These are phyloP conservation scores for Flaveria brownii DNA, from an alignment of 129 eudicot species.

Conservation along the genomic window DNA sequence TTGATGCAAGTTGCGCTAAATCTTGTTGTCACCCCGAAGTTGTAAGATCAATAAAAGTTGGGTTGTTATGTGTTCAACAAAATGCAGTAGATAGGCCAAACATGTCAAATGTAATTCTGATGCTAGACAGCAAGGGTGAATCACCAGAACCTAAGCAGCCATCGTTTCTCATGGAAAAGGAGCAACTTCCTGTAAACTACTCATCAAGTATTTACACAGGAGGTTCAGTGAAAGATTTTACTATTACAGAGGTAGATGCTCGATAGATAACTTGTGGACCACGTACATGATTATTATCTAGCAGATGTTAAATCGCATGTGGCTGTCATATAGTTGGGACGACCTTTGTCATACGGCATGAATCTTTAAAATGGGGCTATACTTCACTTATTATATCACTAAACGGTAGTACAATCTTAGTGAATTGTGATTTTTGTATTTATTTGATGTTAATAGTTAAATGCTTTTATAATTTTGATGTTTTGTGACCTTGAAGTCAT, in stretches of 20 bases:
- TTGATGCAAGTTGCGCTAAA: constrained; percentile 18
- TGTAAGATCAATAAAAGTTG: constrained; percentile 33
- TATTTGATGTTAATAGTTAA: too few relatives aligned
- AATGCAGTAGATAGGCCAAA: constrained; percentile 38
- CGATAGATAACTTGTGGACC: constrained; percentile 16
- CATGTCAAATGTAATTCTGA: constrained; percentile 36
- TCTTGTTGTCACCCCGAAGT: constrained; percentile 25
- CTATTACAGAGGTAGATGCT: constrained; percentile 24
- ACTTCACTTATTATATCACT: too few relatives aligned
- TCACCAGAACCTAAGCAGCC: constrained; percentile 33
- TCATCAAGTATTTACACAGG: constrained; percentile 12
- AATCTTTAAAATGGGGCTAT: neutral
- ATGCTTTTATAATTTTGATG: too few relatives aligned
- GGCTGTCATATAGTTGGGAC: neutral
- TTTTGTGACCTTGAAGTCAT: too few relatives aligned
- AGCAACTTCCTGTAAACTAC: constrained; percentile 14
- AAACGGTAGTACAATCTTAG: too few relatives aligned
- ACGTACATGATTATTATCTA: neutral
- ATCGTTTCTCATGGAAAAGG: constrained; percentile 31
- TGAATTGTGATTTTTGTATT: too few relatives aligned
- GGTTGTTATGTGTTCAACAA: constrained; percentile 40
- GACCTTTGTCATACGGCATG: neutral
- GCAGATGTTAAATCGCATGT: neutral
- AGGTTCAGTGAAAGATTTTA: constrained; percentile 20
- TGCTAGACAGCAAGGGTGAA: constrained; percentile 27